Base-by-base conservation (phyloP, 176 grass and related monocot genomes). In the Bolboschoenus planiculmis region DNA sequence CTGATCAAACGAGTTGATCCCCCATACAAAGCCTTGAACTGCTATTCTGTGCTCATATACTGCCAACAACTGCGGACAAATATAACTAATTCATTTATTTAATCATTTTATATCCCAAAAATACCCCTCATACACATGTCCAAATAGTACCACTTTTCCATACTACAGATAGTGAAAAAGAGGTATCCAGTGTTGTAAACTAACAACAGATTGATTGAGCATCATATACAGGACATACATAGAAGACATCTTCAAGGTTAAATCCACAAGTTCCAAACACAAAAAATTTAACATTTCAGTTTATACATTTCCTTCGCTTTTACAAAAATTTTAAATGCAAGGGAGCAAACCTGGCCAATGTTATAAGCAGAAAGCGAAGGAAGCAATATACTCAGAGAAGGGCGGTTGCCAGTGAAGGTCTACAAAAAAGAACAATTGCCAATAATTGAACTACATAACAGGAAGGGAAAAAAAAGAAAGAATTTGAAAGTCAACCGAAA, bases 1-100 rank as follows among this genome's bases (percentile, higher is more conserved):
- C 54, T 99, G 97, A 78, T 99, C 97, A 78, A 96, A 99, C 1
- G 93, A 99, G 85, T 99, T 99, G 46, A 99, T 92, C 85, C 93
- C 97, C 93, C 93, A 99, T 88, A 90, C 84, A 83, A 99, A 99
- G 76, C 97, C 93, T 87, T 99, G 87, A 76, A 95, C 96, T 37
- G 93, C 96, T 81, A 95, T 83, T 78, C 97, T 77, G 43, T 99
- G 88, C 77, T 99, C 97, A 39, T 99, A 99, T 51, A 99, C 91
- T 53, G 97, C 87, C 80, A 99, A 87, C 83, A 99, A 86, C 97
- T 99, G 86, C 84, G 84, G 35, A 66, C 30, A 78, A 63, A 40
- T 42, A 84, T 39, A 43, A 16, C 39, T 37, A 43, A 16, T 60
- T 50, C n/a, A 80, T 13, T 55, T 29, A 58, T 46, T 66, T 44